Evolutionary conservation across 78 protist genomes (phyloP).

Genomic region (Creolimax fragrantissima): DNA sequence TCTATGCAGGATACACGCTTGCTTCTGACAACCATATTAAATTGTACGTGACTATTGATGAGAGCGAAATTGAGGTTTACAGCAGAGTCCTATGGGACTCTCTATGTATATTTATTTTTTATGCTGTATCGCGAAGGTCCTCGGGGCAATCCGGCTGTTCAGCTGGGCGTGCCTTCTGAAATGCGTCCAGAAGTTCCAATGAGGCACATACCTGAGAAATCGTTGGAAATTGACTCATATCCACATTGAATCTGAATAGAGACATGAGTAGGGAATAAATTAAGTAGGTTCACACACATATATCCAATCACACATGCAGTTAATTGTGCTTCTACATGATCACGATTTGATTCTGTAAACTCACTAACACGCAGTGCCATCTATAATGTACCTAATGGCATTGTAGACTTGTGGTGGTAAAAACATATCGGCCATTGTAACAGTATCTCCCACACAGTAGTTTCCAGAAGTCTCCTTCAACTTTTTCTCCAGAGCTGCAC

Average conservation of each 20-base stretch:
- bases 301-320: neutral
- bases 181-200: neutral
- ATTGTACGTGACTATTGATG: no score
- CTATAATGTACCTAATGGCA: neutral
- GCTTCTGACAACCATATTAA: no score
- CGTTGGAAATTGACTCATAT: neutral
- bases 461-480: conserved; percentile 12
- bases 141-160: conserved; percentile 4
- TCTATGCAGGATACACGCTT: no score
- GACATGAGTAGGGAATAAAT: neutral
- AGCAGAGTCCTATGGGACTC: no score
- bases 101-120: neutral
- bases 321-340: no score
- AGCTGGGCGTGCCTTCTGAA: neutral
- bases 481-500: conserved; percentile 17
- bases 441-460: conserved; percentile 41
- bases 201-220: neutral
- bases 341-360: no score
- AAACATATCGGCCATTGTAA: conserved; percentile 45
- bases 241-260: neutral
- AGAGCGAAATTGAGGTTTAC: no score
- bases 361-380: no score
- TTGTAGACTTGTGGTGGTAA: conserved; percentile 49
- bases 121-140: neutral
- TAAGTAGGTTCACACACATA: neutral